Evolutionary conservation across 305 asterid genomes (phyloP).

Genomic region (Fraxinus nigra): DNA sequence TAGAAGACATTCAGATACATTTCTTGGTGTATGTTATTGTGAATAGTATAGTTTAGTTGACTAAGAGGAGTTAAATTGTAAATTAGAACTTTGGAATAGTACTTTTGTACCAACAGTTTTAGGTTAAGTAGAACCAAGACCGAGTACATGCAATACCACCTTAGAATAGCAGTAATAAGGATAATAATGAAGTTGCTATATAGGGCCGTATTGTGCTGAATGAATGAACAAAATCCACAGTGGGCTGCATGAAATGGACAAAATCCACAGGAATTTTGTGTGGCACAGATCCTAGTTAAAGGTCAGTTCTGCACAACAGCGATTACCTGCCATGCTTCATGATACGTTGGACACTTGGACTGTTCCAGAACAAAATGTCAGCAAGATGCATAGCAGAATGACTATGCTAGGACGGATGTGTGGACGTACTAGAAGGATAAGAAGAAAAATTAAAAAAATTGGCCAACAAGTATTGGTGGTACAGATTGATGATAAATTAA

Average conservation of each 20-base stretch:
- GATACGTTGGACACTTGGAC: background rate
- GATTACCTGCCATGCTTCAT: background rate
- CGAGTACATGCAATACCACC: background rate
- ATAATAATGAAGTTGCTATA: background rate
- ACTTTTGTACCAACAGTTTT: background rate
- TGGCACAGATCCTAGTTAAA: background rate
- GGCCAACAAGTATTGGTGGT: background rate
- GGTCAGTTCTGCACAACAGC: background rate
- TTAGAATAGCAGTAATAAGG: background rate
- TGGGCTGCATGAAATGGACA: background rate
- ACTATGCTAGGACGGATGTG: too few species aligned
- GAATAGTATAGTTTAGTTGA: background rate
- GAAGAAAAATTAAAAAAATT: too few species aligned
- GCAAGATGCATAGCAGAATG: background rate
- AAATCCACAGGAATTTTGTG: background rate
- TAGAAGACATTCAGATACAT: background rate
- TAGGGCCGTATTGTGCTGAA: background rate
- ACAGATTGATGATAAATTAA: background rate
- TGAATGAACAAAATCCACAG: too few species aligned
- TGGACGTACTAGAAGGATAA: background rate
- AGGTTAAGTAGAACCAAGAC: background rate
- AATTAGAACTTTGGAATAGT: background rate
- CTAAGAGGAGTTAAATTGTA: background rate
- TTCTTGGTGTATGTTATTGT: background rate
- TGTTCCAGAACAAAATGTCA: background rate